phyloP scores from a whole-genome alignment of 192 early-diverging fungal genomes.

The Umbelopsis sp. region DNA sequence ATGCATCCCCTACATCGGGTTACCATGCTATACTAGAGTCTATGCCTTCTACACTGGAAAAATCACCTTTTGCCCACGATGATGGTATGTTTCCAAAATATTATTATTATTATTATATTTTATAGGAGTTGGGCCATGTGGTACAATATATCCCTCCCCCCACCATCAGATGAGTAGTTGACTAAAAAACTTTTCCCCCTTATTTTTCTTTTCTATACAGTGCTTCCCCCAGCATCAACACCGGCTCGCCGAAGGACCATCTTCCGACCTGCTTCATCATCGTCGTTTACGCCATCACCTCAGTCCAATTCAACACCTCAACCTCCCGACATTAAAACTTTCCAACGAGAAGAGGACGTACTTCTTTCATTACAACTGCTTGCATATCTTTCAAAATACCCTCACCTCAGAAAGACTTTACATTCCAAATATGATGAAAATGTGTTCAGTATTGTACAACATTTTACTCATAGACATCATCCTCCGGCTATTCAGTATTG shows the following conservation, averaged over 20 bases:
- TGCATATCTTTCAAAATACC: conserved; percentile 90
- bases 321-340: conserved; percentile 29
- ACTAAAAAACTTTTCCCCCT: neutral
- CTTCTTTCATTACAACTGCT: conserved; percentile 85
- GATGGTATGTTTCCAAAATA: conserved; percentile 22
- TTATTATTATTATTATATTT: conserved; percentile 6
- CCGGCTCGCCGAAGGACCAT: conserved; percentile 11
- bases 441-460: conserved; percentile 76
- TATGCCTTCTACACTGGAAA: conserved; percentile 14
- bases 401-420: conserved; percentile 70
- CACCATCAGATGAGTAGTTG: conserved; percentile 7
- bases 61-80: conserved; percentile 23
- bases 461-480: conserved; percentile 69
- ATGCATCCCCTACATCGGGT: neutral
- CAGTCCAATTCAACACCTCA: neutral
- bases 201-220: neutral
- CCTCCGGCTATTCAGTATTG: conserved; percentile 71
- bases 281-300: neutral
- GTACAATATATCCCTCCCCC: neutral
- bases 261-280: neutral
- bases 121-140: conserved; percentile 18
- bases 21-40: conserved; percentile 9
- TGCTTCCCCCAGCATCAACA: conserved; percentile 3
- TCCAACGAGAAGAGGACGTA: conserved; percentile 83
- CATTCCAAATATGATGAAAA: conserved; percentile 55